phyloP scores from a whole-genome alignment of 148 eudicot species.

The Salicornia ramosissima region DNA sequence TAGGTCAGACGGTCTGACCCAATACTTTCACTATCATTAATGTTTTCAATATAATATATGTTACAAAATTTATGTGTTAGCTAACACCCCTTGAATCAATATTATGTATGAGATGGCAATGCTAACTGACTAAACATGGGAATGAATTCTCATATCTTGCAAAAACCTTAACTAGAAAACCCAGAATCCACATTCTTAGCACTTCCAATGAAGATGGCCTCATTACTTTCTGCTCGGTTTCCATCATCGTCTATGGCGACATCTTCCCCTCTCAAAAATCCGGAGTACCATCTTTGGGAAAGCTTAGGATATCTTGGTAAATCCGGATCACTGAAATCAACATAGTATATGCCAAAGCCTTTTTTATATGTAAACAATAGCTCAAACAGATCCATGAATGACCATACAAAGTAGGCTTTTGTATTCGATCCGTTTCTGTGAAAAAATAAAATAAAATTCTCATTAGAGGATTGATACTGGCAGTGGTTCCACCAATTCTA shows the following conservation, averaged over 20 bases:
- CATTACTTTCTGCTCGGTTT: background rate
- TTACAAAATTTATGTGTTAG: too few relatives aligned
- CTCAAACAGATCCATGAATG: conserved; percentile 59
- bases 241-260: background rate
- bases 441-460: background rate
- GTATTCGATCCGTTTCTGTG: conserved; percentile 57
- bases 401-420: conserved; percentile 60
- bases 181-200: background rate
- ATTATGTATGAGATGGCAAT: too few relatives aligned
- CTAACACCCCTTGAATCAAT: too few relatives aligned
- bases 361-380: conserved; percentile 33
- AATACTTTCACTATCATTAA: too few relatives aligned
- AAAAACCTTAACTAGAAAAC: background rate
- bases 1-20: too few relatives aligned
- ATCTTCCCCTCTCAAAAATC: conserved; percentile 38
- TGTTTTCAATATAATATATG: too few relatives aligned
- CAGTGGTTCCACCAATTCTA: too few relatives aligned
- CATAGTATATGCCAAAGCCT: conserved; percentile 43
- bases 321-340: conserved; percentile 48
- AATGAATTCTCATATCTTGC: background rate
- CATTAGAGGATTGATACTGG: too few relatives aligned
- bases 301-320: conserved; percentile 48
- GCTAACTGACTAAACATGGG: too few relatives aligned
- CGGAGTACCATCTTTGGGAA: conserved; percentile 58
- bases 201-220: background rate